Evolutionary conservation across 768 basidiomycete genomes (phyloP).

Genomic region (Termitomyces sp.): DNA sequence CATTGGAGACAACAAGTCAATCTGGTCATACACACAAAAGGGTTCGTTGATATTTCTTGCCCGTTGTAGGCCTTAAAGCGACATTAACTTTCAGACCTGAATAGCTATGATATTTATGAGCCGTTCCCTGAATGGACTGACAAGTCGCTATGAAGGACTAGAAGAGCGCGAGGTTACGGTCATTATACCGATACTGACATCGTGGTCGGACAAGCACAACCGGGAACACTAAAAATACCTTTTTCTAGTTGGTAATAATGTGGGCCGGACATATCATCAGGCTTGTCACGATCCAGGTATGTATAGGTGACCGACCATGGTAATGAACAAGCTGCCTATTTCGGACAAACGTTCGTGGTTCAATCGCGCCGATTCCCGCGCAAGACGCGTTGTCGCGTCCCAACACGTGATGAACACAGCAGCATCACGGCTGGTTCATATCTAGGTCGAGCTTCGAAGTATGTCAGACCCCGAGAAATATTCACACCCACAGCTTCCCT

Average conservation of each 20-base stretch:
- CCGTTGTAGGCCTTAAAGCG: too few relatives aligned
- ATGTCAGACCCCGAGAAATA: slow-evolving; percentile 13
- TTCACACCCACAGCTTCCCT: slow-evolving; percentile 15
- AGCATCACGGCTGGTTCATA: slow-evolving; percentile 13
- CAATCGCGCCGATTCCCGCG: not conserved
- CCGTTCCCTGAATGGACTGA: too few relatives aligned
- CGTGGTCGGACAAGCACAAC: not conserved
- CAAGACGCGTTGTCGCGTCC: slow-evolving; percentile 9
- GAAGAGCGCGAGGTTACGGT: not conserved
- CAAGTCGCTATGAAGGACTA: not conserved
- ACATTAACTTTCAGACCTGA: too few relatives aligned
- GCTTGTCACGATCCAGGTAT: not conserved
- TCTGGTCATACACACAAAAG: not conserved
- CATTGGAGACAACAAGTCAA: not conserved
- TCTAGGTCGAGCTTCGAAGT: slow-evolving; percentile 8
- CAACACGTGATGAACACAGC: slow-evolving; percentile 12
- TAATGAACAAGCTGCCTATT: not conserved
- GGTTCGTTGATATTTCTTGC: too few relatives aligned
- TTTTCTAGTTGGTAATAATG: not conserved
- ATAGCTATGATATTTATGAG: too few relatives aligned
- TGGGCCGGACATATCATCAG: not conserved
- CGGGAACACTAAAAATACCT: not conserved
- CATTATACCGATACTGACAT: not conserved
- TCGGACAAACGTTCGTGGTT: slow-evolving; percentile 2
- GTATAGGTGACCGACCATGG: not conserved